These are phyloP conservation scores for Chlamydomonas reinhardtii DNA, from an alignment of 163 green algal species.

Conservation along the genomic window DNA sequence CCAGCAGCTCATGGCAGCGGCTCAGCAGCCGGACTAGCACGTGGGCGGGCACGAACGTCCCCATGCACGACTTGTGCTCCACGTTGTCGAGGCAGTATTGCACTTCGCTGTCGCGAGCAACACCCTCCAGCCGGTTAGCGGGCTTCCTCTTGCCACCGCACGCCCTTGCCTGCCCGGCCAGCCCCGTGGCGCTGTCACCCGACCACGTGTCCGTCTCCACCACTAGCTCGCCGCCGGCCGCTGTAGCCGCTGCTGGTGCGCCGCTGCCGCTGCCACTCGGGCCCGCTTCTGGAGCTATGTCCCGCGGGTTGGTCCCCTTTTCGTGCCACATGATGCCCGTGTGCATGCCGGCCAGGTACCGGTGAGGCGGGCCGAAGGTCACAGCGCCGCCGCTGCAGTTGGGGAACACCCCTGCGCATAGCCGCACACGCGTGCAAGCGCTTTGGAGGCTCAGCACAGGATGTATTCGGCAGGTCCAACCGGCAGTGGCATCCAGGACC, in stretches of 20 bases:
- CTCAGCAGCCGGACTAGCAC: slow-evolving; percentile 5
- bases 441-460: not conserved
- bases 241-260: slow-evolving; percentile 3
- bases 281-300: not conserved
- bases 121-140: not conserved
- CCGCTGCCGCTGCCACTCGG: not conserved
- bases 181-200: not conserved
- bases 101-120: not conserved
- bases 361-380: too few relatives aligned
- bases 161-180: not conserved
- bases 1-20: not conserved
- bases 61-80: slow-evolving; percentile 12
- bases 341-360: slow-evolving; percentile 18
- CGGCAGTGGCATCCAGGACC: too few relatives aligned
- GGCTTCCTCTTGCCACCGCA: slow-evolving; percentile 9
- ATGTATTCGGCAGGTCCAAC: too few relatives aligned
- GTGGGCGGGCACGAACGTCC: not conserved
- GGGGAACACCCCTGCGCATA: not conserved
- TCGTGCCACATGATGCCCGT: slow-evolving; percentile 7
- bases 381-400: slow-evolving; percentile 17
- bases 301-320: not conserved
- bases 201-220: slow-evolving; percentile 11
- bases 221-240: not conserved
- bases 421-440: not conserved
- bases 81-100: not conserved